Conservation (phyloP, 495 filamentous ascomycete species). For the Acidiella bohemica region DNA sequence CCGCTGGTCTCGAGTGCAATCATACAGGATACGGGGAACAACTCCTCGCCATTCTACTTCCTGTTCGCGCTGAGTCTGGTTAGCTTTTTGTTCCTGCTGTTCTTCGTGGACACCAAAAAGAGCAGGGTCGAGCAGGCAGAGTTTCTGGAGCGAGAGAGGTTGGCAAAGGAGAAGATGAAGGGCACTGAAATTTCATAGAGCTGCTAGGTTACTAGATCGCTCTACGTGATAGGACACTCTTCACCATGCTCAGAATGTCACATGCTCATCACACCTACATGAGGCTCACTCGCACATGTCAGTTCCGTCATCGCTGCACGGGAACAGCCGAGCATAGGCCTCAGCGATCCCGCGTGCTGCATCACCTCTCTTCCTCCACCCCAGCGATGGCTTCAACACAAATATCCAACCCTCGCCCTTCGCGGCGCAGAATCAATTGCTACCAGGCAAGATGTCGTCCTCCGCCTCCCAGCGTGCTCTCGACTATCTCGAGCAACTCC, state of each 20-base stretch:
- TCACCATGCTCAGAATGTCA: too few relatives aligned
- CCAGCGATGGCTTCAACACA: too few relatives aligned
- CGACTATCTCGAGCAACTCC: constrained; percentile 81
- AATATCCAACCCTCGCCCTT: too few relatives aligned
- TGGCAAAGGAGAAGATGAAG: constrained; percentile 16
- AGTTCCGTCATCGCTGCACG: too few relatives aligned
- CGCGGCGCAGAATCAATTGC: background rate
- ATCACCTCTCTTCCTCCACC: too few relatives aligned
- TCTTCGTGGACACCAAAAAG: constrained; percentile 45
- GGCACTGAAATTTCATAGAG: too few relatives aligned
- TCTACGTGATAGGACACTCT: too few relatives aligned
- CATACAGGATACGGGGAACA: constrained; percentile 44
- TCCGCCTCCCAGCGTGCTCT: constrained; percentile 46
- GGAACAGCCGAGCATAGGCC: too few relatives aligned
- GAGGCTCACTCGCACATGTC: too few relatives aligned
- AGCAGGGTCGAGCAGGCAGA: constrained; percentile 43
- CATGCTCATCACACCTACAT: too few relatives aligned
- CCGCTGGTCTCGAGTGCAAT: constrained; percentile 52
- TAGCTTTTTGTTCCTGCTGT: constrained; percentile 38
- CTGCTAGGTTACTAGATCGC: too few relatives aligned
- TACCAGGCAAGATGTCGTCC: constrained; percentile 11
- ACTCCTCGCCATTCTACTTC: constrained; percentile 51
- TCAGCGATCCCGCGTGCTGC: too few relatives aligned
- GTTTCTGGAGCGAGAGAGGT: constrained; percentile 36
- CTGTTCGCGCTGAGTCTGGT: constrained; percentile 42